Conservation (phyloP, 2,329 filamentous ascomycete genomes). For the Chaetomiaceae sp. region DNA sequence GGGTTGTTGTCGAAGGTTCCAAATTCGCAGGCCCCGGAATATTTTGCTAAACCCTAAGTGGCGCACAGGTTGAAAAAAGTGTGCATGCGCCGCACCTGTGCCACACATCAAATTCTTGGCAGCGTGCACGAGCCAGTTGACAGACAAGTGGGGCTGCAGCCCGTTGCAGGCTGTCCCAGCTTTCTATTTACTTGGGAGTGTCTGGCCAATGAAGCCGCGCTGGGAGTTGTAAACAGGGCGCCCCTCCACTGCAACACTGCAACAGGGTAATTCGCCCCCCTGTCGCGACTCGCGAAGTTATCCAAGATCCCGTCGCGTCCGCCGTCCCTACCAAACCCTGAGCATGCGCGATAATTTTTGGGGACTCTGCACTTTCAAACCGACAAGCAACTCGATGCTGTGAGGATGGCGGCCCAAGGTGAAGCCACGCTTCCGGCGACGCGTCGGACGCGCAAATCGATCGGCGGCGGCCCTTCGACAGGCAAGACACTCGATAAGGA, state of each 20-base stretch:
- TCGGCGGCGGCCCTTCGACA: constrained; percentile 52
- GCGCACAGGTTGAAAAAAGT: constrained; percentile 15
- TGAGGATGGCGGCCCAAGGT: constrained; percentile 22
- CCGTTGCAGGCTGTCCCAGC: too few species aligned
- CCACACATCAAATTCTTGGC: too few species aligned
- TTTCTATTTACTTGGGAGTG: constrained; percentile 5
- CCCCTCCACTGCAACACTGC: constrained; percentile 3
- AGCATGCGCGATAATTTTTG: background rate
- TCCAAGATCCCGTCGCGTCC: constrained; percentile 13
- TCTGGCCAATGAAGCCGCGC: background rate
- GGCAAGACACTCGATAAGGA: constrained; percentile 64
- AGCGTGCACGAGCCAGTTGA: too few species aligned
- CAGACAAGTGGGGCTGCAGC: too few species aligned
- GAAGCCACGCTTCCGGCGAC: constrained; percentile 51
- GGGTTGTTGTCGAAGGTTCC: constrained; percentile 27
- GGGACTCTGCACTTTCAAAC: background rate
- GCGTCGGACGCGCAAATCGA: constrained; percentile 65
- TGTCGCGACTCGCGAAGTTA: background rate
- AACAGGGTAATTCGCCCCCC: background rate
- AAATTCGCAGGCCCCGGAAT: constrained; percentile 22
- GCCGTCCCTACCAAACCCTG: background rate
- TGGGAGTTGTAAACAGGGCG: constrained; percentile 6
- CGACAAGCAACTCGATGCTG: background rate
- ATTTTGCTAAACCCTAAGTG: constrained; percentile 19
- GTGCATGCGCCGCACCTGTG: constrained; percentile 14